Percentiles rank a stretch among this genome's conserved stretches.
phyloP scores from a whole-genome alignment of 139 green algal species.

The Eudorina sp. region DNA sequence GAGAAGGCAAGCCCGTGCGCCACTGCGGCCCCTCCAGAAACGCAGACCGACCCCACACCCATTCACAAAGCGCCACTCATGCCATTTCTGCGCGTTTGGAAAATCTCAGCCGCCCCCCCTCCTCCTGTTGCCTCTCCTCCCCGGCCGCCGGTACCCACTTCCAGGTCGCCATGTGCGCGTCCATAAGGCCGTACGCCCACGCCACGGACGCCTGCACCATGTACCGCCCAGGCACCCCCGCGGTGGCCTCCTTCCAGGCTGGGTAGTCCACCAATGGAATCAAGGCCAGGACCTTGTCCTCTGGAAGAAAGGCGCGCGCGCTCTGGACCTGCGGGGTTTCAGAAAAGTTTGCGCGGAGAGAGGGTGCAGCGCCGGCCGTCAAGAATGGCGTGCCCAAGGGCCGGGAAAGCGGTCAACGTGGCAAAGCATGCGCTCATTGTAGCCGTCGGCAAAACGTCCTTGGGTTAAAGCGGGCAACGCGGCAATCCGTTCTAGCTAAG shows the following conservation, averaged over 20 bases:
- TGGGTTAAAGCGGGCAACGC: neutral
- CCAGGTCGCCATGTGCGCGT: neutral
- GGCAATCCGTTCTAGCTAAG: neutral
- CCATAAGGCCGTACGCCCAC: constrained; percentile 40
- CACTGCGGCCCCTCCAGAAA: too few relatives aligned
- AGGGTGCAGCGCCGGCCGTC: too few relatives aligned
- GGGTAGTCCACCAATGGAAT: constrained; percentile 34
- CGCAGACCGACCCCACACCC: neutral
- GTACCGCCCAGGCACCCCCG: neutral
- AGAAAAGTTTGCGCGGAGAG: neutral
- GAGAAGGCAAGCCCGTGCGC: too few relatives aligned
- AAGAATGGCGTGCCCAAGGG: neutral
- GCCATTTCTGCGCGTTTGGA: neutral
- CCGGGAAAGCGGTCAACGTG: neutral
- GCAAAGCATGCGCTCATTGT: neutral
- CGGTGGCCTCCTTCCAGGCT: constrained; percentile 24
- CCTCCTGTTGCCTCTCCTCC: too few relatives aligned
- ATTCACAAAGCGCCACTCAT: neutral
- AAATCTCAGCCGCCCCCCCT: neutral
- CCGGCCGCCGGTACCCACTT: neutral
- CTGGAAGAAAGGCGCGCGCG: constrained; percentile 32
- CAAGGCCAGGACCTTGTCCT: constrained; percentile 33
- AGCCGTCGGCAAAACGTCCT: too few relatives aligned
- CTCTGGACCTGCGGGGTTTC: constrained; percentile 7
- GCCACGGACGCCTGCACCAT: constrained; percentile 37